These are phyloP conservation scores for Pythium dissotocum DNA, from an alignment of 352 stramenopile genomes.

Conservation along the genomic window DNA sequence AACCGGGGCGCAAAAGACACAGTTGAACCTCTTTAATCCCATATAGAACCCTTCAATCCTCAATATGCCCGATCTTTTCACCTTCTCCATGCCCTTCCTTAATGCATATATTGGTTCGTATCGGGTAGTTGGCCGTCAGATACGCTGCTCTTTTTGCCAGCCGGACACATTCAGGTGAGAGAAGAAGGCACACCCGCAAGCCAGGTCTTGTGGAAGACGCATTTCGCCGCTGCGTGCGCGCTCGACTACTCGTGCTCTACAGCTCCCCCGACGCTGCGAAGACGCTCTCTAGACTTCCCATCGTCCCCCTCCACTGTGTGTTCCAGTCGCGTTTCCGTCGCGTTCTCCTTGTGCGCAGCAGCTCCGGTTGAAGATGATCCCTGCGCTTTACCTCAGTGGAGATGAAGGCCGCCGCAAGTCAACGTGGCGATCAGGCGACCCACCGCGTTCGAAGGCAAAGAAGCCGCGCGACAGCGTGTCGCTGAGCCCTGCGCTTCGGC, in stretches of 20 bases:
- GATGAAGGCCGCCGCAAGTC: conserved; percentile 21
- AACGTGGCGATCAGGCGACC: conserved; percentile 14
- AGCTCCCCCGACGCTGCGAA: neutral
- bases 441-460: neutral
- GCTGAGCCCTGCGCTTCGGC: conserved; percentile 19
- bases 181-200: neutral
- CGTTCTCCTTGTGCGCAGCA: neutral
- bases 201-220: neutral
- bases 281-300: neutral
- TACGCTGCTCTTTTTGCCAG: neutral
- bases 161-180: neutral
- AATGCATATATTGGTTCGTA: conserved; percentile 16
- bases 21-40: neutral
- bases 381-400: conserved; percentile 5
- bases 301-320: neutral
- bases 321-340: neutral
- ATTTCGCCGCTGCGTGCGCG: neutral
- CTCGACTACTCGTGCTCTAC: neutral
- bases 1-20: neutral
- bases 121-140: neutral
- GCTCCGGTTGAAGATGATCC: conserved; percentile 16
- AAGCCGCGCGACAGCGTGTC: conserved; percentile 6
- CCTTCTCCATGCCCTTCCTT: conserved; percentile 4
- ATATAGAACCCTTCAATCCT: conserved; percentile 8
- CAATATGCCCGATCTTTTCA: neutral